A percentile compares a stretch with the other conserved stretches of the same genome.
Evolutionary conservation across 371 early-diverging fungal genomes (phyloP).

Genomic region (Mortierella sp.): DNA sequence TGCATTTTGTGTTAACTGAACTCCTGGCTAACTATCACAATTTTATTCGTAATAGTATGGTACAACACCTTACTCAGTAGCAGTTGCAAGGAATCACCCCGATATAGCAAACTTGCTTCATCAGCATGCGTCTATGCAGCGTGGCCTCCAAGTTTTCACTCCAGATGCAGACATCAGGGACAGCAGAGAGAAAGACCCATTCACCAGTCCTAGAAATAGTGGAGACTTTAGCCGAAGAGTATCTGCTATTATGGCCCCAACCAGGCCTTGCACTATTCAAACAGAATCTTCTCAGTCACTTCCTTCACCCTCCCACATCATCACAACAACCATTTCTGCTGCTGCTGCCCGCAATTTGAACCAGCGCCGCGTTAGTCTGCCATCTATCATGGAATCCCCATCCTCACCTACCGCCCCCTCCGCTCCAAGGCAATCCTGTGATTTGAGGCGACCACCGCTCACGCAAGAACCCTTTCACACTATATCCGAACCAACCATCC

Average conservation of each 20-base stretch:
- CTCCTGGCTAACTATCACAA: background rate
- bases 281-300: conserved; percentile 7
- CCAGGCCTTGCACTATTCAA: background rate
- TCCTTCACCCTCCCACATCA: conserved; percentile 4
- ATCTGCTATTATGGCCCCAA: conserved; percentile 37
- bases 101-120: conserved; percentile 64
- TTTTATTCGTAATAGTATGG: conserved; percentile 59
- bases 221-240: conserved; percentile 42
- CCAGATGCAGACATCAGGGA: conserved; percentile 26
- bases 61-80: conserved; percentile 68
- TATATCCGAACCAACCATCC: background rate
- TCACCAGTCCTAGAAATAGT: conserved; percentile 44
- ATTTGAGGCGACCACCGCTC: conserved; percentile 25
- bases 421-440: conserved; percentile 44
- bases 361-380: conserved; percentile 50
- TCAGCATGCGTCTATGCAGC: conserved; percentile 42
- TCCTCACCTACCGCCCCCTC: conserved; percentile 19
- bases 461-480: conserved; percentile 20
- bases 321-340: conserved; percentile 1
- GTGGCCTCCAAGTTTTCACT: conserved; percentile 33
- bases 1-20: too few relatives aligned
- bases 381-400: conserved; percentile 48
- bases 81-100: conserved; percentile 68
- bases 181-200: conserved; percentile 21
- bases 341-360: conserved; percentile 2